Percentiles rank a stretch among this genome's conserved stretches.
These are phyloP conservation scores for Hemileccinum rubropunctum DNA, from an alignment of 768 basidiomycete species.

Conservation along the genomic window DNA sequence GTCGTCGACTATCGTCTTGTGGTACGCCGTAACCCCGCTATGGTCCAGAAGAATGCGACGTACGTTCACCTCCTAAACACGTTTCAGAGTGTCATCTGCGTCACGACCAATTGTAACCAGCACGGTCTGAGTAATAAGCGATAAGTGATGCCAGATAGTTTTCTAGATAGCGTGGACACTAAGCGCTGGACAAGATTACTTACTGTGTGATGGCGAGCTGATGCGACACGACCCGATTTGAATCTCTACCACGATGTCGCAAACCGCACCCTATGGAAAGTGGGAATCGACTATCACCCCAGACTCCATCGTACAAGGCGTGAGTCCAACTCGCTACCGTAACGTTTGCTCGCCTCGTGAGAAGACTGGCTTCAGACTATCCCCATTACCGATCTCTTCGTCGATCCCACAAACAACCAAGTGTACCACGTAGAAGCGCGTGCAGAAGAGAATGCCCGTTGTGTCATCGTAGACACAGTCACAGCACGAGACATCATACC, in stretches of 20 bases:
- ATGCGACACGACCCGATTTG: neutral
- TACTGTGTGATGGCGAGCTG: too few relatives aligned
- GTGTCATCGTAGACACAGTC: constrained; percentile 53
- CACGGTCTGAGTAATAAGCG: too few relatives aligned
- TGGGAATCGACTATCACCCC: constrained; percentile 60
- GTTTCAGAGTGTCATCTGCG: too few relatives aligned
- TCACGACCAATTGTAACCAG: too few relatives aligned
- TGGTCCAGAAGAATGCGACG: too few relatives aligned
- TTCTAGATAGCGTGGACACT: too few relatives aligned
- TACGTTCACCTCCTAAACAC: too few relatives aligned
- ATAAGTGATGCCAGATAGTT: too few relatives aligned
- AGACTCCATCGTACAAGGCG: constrained; percentile 48
- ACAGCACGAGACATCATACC: constrained; percentile 50
- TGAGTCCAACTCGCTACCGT: constrained; percentile 29
- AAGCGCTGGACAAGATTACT: too few relatives aligned
- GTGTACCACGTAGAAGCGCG: constrained; percentile 61
- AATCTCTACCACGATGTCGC: constrained; percentile 10
- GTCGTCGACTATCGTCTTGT: too few relatives aligned
- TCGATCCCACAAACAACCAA: constrained; percentile 45
- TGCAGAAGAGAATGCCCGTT: constrained; percentile 53
- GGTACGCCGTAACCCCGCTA: too few relatives aligned
- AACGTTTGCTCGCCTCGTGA: neutral
- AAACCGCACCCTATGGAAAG: constrained; percentile 53
- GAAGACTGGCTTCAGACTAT: constrained; percentile 24
- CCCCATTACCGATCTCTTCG: constrained; percentile 42